Percentiles rank a stretch among this genome's conserved stretches.
These are phyloP conservation scores for Saccharomyces paradoxus DNA, from an alignment of 805 yeast species.

Conservation along the genomic window DNA sequence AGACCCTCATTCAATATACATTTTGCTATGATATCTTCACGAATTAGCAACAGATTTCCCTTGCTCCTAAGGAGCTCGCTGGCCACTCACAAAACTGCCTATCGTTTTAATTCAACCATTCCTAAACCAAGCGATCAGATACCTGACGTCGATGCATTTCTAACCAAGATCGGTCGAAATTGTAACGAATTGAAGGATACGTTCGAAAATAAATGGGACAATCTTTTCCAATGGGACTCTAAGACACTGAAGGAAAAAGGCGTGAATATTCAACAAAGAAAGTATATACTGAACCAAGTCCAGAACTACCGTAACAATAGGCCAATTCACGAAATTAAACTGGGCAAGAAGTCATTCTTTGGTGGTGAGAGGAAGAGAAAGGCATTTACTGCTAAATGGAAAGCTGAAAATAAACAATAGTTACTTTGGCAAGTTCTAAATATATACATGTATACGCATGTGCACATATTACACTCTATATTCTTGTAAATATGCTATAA, in stretches of 20 bases:
- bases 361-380: slow-evolving; percentile 84
- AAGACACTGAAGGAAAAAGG: slow-evolving; percentile 64
- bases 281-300: slow-evolving; percentile 66
- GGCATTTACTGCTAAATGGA: slow-evolving; percentile 53
- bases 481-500: background rate
- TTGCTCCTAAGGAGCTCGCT: background rate
- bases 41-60: background rate
- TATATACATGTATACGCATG: background rate
- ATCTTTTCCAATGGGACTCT: slow-evolving; percentile 51
- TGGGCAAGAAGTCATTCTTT: slow-evolving; percentile 61
- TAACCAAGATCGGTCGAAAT: slow-evolving; percentile 72
- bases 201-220: slow-evolving; percentile 59
- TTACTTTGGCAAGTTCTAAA: background rate
- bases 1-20: background rate
- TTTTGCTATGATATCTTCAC: background rate
- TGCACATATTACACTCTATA: background rate
- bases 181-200: slow-evolving; percentile 62
- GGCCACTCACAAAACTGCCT: background rate
- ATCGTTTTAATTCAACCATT: slow-evolving; percentile 9
- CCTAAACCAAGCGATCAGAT: slow-evolving; percentile 47
- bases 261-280: slow-evolving; percentile 60
- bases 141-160: slow-evolving; percentile 67
- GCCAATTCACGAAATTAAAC: slow-evolving; percentile 46
- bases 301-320: slow-evolving; percentile 55
- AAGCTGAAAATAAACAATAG: slow-evolving; percentile 40